Conservation (phyloP, 495 filamentous ascomycete genomes). For the Penicillium longicatenatum region DNA sequence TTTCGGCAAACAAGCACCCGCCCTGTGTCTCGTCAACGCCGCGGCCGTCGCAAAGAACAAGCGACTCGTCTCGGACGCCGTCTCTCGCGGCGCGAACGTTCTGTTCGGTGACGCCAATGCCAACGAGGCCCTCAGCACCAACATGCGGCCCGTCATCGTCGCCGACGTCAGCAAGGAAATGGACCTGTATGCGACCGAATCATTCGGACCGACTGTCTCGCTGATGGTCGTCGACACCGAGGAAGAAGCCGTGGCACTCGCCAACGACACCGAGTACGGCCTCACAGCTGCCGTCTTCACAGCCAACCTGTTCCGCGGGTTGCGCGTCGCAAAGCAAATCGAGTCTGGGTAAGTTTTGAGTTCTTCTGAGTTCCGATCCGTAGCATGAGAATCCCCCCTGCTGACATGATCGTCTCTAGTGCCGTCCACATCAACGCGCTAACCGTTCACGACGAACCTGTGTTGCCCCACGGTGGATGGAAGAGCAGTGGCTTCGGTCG, state of each 20-base stretch:
- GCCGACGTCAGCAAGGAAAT: conserved; percentile 72
- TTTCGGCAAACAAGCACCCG: conserved; percentile 51
- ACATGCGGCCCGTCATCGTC: conserved; percentile 73
- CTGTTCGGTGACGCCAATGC: conserved; percentile 58
- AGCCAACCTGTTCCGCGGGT: conserved; percentile 46
- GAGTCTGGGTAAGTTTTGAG: conserved; percentile 45
- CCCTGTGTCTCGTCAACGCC: conserved; percentile 62
- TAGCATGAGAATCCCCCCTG: neutral
- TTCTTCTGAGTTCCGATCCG: neutral
- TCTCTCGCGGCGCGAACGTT: conserved; percentile 67
- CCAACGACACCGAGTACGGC: conserved; percentile 57
- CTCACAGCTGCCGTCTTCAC: conserved; percentile 52
- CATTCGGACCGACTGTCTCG: conserved; percentile 79
- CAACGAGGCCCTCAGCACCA: conserved; percentile 48
- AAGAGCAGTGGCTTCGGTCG: conserved; percentile 86
- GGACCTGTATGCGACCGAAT: conserved; percentile 81
- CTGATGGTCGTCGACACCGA: conserved; percentile 49
- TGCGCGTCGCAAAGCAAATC: conserved; percentile 50
- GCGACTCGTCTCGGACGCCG: conserved; percentile 64
- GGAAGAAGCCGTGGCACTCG: conserved; percentile 49
- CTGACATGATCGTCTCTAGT: conserved; percentile 19
- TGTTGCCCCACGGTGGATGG: conserved; percentile 79
- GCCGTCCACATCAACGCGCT: conserved; percentile 88
- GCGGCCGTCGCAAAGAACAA: conserved; percentile 67
- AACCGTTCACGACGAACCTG: conserved; percentile 81